Conservation (phyloP, 169 alveolate genomes). For the Sarcocystis neurona region DNA sequence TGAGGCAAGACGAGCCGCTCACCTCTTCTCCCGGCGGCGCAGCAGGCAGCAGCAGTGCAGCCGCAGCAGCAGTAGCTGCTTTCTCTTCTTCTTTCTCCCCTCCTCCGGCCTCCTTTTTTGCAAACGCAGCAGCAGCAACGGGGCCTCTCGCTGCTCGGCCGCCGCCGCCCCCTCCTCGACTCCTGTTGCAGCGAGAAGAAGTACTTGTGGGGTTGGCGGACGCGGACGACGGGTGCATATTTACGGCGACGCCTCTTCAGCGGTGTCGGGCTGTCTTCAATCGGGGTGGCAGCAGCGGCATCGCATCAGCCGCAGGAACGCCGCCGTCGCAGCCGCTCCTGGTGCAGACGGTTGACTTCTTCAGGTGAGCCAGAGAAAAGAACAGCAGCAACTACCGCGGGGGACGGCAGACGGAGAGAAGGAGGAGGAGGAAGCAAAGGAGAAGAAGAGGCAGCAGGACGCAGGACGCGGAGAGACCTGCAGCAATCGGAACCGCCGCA, state of each 20-base stretch:
- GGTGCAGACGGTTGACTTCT: constrained; percentile 25
- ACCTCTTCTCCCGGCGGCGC: not conserved
- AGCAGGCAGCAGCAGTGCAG: not conserved
- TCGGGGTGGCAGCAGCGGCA: not conserved
- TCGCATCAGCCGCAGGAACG: not conserved
- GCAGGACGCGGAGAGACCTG: no score
- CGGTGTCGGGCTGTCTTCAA: not conserved
- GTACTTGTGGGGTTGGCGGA: constrained; percentile 15
- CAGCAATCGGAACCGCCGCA: no score
- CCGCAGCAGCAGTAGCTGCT: not conserved
- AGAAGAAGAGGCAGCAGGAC: no score
- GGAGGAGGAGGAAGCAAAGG: no score
- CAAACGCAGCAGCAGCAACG: not conserved
- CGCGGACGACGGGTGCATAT: constrained; percentile 32
- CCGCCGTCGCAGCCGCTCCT: not conserved
- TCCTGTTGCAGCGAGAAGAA: not conserved
- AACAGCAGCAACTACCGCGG: no score
- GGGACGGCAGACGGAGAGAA: no score
- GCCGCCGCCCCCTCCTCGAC: not conserved
- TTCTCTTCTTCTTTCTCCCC: no score
- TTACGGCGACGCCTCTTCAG: not conserved
- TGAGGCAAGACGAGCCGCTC: not conserved
- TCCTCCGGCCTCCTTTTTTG: no score
- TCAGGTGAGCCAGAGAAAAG: not conserved
- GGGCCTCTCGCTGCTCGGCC: not conserved